Evolutionary conservation across 805 yeast genomes (phyloP).

Genomic region (Candida rishiriensis): DNA sequence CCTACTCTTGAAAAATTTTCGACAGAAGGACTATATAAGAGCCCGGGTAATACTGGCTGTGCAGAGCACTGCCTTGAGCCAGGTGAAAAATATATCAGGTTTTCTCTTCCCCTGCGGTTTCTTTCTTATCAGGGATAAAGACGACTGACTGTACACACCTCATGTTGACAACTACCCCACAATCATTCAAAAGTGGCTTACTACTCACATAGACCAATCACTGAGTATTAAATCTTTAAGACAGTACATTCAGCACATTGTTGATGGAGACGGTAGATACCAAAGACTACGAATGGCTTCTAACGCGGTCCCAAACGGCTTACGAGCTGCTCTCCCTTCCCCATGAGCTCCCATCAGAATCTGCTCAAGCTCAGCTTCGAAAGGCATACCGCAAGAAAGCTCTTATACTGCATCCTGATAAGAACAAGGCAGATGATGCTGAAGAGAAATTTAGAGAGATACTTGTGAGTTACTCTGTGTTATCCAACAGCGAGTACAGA

Average conservation of each 20-base stretch:
- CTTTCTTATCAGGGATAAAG: no score
- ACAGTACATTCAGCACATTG: background rate
- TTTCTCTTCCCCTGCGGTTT: no score
- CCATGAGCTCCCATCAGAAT: background rate
- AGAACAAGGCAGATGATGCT: conserved; percentile 26
- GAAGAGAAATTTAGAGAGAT: conserved; percentile 26
- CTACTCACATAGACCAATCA: no score
- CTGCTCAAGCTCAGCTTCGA: conserved; percentile 12
- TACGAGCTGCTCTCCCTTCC: conserved; percentile 13
- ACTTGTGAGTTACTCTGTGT: conserved; percentile 23
- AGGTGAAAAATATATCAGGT: no score
- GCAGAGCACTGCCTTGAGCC: no score
- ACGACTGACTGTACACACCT: no score
- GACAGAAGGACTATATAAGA: background rate
- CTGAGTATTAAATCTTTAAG: no score
- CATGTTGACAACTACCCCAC: no score
- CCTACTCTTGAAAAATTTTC: background rate
- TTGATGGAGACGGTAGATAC: conserved; percentile 6
- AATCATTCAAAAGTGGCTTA: no score
- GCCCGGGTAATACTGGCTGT: no score
- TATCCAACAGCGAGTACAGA: conserved; percentile 15
- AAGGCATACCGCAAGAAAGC: conserved; percentile 30
- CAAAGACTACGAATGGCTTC: conserved; percentile 19
- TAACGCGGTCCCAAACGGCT: conserved; percentile 11
- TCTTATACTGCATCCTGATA: conserved; percentile 31